These are phyloP conservation scores for Clonostachys rosea DNA, from an alignment of 2,329 filamentous ascomycete genomes.

Conservation along the genomic window DNA sequence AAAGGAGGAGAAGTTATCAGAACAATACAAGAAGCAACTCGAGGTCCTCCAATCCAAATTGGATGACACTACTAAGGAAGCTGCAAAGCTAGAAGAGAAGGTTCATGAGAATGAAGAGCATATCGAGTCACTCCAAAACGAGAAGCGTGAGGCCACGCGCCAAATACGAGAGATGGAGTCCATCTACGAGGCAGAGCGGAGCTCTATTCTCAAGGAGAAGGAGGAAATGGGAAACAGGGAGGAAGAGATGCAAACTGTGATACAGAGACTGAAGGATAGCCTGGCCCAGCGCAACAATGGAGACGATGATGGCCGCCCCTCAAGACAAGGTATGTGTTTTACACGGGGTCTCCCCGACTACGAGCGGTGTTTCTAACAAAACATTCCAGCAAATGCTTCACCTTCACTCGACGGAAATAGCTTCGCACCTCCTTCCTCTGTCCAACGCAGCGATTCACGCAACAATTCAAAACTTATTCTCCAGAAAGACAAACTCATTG, in stretches of 20 bases:
- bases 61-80: slow-evolving; percentile 79
- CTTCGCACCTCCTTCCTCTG: slow-evolving; percentile 80
- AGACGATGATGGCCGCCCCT: slow-evolving; percentile 52
- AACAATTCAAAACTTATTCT: slow-evolving; percentile 86
- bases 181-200: slow-evolving; percentile 87
- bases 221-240: slow-evolving; percentile 80
- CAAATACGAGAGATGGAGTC: slow-evolving; percentile 88
- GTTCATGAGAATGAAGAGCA: slow-evolving; percentile 83
- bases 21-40: slow-evolving; percentile 78
- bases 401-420: slow-evolving; percentile 69
- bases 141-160: slow-evolving; percentile 77
- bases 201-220: slow-evolving; percentile 84
- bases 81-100: slow-evolving; percentile 81
- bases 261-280: slow-evolving; percentile 87
- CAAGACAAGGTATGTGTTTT: slow-evolving; percentile 49
- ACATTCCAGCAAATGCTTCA: slow-evolving; percentile 45
- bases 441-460: slow-evolving; percentile 82
- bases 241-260: slow-evolving; percentile 85
- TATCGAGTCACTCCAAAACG: slow-evolving; percentile 74
- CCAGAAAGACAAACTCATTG: slow-evolving; percentile 96
- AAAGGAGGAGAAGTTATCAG: slow-evolving; percentile 72
- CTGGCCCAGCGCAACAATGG: slow-evolving; percentile 67
- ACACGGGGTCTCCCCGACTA: slow-evolving; percentile 1
- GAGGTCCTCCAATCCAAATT: slow-evolving; percentile 81
- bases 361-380: slow-evolving; percentile 5